phyloP scores from a whole-genome alignment of 2,329 filamentous ascomycete genomes.

The Aspergillus neotritici region DNA sequence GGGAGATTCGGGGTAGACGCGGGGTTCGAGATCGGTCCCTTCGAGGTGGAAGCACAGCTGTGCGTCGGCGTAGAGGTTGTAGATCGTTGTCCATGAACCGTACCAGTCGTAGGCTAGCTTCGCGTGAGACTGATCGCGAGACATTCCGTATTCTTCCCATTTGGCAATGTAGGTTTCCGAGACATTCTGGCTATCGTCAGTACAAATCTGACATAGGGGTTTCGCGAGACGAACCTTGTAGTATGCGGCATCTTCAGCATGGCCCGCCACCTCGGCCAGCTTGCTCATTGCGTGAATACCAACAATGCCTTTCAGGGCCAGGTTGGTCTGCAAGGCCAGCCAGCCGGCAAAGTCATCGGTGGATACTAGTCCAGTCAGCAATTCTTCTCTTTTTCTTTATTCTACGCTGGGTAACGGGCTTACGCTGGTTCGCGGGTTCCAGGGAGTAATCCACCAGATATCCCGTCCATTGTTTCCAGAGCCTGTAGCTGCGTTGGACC shows the following conservation, averaged over 20 bases:
- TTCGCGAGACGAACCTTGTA: constrained; percentile 44
- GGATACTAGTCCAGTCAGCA: constrained; percentile 49
- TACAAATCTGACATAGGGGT: background rate
- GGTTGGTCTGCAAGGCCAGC: constrained; percentile 71
- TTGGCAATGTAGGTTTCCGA: constrained; percentile 62
- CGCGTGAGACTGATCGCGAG: constrained; percentile 62
- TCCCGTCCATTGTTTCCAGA: constrained; percentile 72
- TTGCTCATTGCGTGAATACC: constrained; percentile 73
- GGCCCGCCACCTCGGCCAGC: constrained; percentile 58
- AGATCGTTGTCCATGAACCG: constrained; percentile 76
- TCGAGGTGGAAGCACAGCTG: constrained; percentile 72
- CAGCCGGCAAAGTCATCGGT: constrained; percentile 82
- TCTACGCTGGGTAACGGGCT: background rate
- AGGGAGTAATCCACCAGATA: constrained; percentile 72
- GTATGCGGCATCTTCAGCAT: constrained; percentile 50
- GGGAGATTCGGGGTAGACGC: constrained; percentile 15
- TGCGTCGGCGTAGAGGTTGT: constrained; percentile 77
- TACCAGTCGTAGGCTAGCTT: constrained; percentile 76
- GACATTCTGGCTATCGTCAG: constrained; percentile 43
- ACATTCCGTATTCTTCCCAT: constrained; percentile 68
- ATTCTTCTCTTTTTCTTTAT: background rate
- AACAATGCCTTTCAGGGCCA: constrained; percentile 78
- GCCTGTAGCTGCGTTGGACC: constrained; percentile 62
- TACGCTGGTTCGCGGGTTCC: constrained; percentile 66
- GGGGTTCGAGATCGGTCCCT: constrained; percentile 30